Evolutionary conservation across 129 eudicot species (phyloP), one percentile per base, ranked within the genome.

Genomic region (Chrysanthemum seticuspe): DNA sequence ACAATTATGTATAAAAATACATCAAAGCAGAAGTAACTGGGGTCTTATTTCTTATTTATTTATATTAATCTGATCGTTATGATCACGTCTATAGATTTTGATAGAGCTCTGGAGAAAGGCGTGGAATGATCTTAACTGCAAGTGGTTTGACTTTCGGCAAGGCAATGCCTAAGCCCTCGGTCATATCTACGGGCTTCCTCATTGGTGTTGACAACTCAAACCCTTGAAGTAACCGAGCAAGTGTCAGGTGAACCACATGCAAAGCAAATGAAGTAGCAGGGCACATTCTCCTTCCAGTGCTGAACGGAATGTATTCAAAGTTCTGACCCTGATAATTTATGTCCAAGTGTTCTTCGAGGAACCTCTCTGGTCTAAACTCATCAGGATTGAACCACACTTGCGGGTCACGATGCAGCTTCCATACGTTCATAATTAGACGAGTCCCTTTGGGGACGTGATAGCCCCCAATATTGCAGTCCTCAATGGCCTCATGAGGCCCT

Each of bases 381-480:
- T 77, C 3, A 2, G 83, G 81, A 11, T 83, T 68, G 0, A 57
- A 61, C 93, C 93, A 82, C 10, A 87, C 76, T 18, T 65, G 54
- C 1, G 87, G 79, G 63, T 84, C 89, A 1, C 84, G 68, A 6
- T 84, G 93, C 8, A 87, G 73, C 76, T 82, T 81, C 92, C 87
- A 85, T 67, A 81, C 13, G 70, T 84, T 87, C 52, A 54, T 15
- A 3, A 83, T 80, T 58, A 87, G 29, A 13, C 87, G 77, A 2
- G 92, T 84, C 10, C 87, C 87, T 60, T 79, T 76, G 0, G 83
- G 81, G 12, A n/a, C 65, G 6, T 51, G 59, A 64, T 82, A 79
- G 1, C 56, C 64, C 10, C 82, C 80, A 2, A 87, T 13, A 12
- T 57, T 1, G 36, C 89, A 87, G 59, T 84, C 89, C 45, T 84